Evolutionary conservation across 2,329 filamentous ascomycete species (phyloP), one percentile per base, ranked within the genome.

Genomic region (Amylocarpus encephaloides): DNA sequence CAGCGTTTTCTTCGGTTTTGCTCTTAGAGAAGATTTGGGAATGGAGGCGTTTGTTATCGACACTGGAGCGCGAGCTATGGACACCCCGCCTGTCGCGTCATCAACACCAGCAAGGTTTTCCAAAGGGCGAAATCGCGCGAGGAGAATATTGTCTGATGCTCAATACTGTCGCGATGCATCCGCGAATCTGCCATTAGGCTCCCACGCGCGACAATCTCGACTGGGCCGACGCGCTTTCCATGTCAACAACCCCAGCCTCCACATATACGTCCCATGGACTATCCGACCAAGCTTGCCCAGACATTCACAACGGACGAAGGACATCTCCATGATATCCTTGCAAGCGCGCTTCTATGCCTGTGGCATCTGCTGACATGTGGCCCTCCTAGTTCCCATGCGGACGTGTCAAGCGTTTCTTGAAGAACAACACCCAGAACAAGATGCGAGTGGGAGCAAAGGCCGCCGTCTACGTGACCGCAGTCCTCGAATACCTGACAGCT

Each of bases 361-460:
- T 12, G 11, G 33, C 34, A 19, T 19, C 46, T 58, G 50, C 68
- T 71, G 59, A 69, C 62, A 59, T 59, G 59, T 32, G 46, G 40
- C 33, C 39, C 43, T 44, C 59, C 52, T 68, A 98, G 93, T 98
- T 98, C 71, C 93, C 93, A 55, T 98, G 93, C 71, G 93, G 93
- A 74, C 93, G 93, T 85, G 93, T 98, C 73, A 98, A 98, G 86
- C 91, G 93, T 76, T 97, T 97, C 77, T 79, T 98, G 69, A 96
- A 97, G 82, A 90, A 89, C 72, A 96, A 96, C 76, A 97, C 93
- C 44, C 93, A 97, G 70, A 94, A 96, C 76, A 97, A 97, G 79
- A 97, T 96, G 88, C 92, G 93, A 73, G 94, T 98, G 61, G 93
- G 93, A 65, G 93, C 92, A 67, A 97, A 97, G 79, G 93, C 93